phyloP scores from a whole-genome alignment of 2,329 filamentous ascomycete genomes.

The Pseudogymnoascus sp. region DNA sequence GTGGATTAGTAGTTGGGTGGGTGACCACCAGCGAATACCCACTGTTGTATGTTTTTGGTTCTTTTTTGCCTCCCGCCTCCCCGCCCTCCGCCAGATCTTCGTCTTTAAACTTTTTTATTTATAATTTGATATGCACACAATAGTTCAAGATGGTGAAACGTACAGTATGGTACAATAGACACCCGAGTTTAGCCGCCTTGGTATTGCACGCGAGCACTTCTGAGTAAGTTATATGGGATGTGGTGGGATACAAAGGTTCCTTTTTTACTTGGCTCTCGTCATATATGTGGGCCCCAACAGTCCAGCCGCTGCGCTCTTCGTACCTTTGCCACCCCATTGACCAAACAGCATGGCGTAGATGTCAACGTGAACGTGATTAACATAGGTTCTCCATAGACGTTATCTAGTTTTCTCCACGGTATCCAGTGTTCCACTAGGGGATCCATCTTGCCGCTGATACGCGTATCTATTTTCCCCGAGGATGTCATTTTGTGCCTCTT shows the following conservation, averaged over 20 bases:
- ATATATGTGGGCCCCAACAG: background rate
- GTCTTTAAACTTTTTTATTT: no score
- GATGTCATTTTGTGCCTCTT: background rate
- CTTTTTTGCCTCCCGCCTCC: no score
- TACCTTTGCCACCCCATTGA: background rate
- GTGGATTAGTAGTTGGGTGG: no score
- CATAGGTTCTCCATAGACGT: background rate
- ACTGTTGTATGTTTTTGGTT: no score
- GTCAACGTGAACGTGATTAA: background rate
- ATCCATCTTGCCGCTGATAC: background rate
- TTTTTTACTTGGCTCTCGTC: constrained; percentile 1
- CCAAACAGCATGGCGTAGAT: background rate
- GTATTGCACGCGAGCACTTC: background rate
- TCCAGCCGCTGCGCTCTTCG: background rate
- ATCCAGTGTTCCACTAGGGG: background rate
- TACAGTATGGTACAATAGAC: background rate
- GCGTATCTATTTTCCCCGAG: background rate
- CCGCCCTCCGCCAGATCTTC: no score
- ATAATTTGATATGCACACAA: no score
- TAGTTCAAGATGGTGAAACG: background rate
- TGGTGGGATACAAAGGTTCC: background rate
- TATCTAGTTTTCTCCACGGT: background rate
- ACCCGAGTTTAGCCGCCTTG: background rate
- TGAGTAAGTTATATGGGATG: background rate
- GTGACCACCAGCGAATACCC: no score